A percentile compares a stretch with the other conserved stretches of the same genome.
Evolutionary conservation across 1,284 basidiomycete species (phyloP).

Genomic region (Boletus calvinii): DNA sequence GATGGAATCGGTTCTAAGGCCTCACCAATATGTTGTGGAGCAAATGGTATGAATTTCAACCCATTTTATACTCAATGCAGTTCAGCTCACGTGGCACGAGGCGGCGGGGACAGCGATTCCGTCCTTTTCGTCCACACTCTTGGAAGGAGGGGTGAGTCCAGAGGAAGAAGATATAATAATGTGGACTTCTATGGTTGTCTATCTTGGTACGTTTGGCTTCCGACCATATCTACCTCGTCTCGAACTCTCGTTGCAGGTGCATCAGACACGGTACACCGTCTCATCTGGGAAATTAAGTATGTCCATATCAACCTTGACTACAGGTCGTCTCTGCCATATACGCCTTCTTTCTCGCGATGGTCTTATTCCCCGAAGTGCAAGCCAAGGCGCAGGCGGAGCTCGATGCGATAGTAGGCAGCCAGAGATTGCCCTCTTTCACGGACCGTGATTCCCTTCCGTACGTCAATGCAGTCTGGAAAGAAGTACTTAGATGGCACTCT

Average conservation of each 20-base stretch:
- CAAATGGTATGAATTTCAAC: slow-evolving; percentile 37
- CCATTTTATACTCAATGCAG: rapidly evolving
- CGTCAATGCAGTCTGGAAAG: slow-evolving; percentile 27
- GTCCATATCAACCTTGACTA: not conserved
- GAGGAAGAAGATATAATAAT: slow-evolving; percentile 30
- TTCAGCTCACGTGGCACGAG: slow-evolving; percentile 25
- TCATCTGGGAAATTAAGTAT: slow-evolving; percentile 2
- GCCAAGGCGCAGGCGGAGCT: slow-evolving; percentile 27
- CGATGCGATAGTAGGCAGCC: slow-evolving; percentile 22
- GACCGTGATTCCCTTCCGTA: slow-evolving; percentile 27
- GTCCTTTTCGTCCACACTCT: slow-evolving; percentile 36
- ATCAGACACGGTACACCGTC: slow-evolving; percentile 21
- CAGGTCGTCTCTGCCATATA: slow-evolving; percentile 40
- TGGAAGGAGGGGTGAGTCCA: slow-evolving; percentile 11
- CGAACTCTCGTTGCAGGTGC: slow-evolving; percentile 19
- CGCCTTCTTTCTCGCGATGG: slow-evolving; percentile 30
- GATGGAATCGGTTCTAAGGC: slow-evolving; percentile 34
- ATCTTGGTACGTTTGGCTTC: slow-evolving; percentile 10
- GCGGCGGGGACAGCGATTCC: slow-evolving; percentile 37
- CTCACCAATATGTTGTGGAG: slow-evolving; percentile 40
- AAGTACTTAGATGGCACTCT: slow-evolving; percentile 26
- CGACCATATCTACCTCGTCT: not conserved
- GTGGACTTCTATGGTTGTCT: slow-evolving; percentile 17
- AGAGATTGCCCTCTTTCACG: slow-evolving; percentile 19
- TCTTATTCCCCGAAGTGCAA: slow-evolving; percentile 26